A percentile compares a stretch with the other conserved stretches of the same genome.
Conservation (phyloP, 2,329 filamentous ascomycete genomes). For the Penicillium oxalicum region DNA sequence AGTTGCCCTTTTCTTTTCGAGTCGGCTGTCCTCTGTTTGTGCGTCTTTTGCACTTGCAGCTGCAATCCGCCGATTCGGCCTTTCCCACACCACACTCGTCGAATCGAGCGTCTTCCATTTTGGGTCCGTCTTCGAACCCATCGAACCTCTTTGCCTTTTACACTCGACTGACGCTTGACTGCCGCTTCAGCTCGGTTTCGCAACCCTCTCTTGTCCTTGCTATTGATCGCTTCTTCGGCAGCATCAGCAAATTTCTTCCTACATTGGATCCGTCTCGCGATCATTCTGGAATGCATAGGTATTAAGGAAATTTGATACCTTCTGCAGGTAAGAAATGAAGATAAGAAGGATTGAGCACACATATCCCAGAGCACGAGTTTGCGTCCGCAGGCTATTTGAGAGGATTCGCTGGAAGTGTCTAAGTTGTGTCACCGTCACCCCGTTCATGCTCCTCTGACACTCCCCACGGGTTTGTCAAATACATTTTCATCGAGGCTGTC, state of each 20-base stretch:
- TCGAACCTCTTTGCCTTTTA: conserved; percentile 8
- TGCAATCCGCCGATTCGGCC: conserved; percentile 15
- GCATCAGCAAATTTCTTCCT: conserved; percentile 18
- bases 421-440: too few species aligned
- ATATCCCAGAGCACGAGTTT: background rate
- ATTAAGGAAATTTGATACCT: conserved; percentile 17
- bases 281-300: conserved; percentile 24
- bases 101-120: conserved; percentile 16
- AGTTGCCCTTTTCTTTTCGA: conserved; percentile 6
- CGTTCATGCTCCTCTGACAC: too few species aligned
- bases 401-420: too few species aligned
- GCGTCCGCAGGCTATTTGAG: too few species aligned
- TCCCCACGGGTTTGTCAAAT: background rate
- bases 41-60: conserved; percentile 2
- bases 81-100: conserved; percentile 16
- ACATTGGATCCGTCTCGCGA: conserved; percentile 20
- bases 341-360: background rate
- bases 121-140: conserved; percentile 13
- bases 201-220: conserved; percentile 3
- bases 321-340: conserved; percentile 19
- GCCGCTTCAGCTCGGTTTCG: conserved; percentile 5
- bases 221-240: conserved; percentile 14
- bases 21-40: conserved; percentile 6
- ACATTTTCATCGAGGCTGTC: background rate
- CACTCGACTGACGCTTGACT: conserved; percentile 13